A percentile compares a stretch with the other conserved stretches of the same genome.
Conservation (phyloP, 768 basidiomycete genomes). For the Russula sp. region DNA sequence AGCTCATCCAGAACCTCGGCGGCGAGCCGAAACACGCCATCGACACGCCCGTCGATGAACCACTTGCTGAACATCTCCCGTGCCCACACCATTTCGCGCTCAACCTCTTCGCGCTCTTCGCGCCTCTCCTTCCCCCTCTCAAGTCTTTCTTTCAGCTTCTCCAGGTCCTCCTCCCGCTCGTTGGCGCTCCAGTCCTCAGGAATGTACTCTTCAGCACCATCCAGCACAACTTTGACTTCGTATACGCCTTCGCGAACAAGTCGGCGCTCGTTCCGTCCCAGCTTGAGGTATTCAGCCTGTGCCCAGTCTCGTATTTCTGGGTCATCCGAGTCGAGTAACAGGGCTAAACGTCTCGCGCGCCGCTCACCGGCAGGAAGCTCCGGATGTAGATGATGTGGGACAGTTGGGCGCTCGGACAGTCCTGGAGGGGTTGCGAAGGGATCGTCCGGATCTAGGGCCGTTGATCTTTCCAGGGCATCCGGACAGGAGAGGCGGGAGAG, state of each 20-base stretch:
- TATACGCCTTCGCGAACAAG: constrained; percentile 30
- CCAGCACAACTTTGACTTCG: constrained; percentile 20
- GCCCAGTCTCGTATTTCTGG: constrained; percentile 29
- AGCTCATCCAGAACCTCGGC: constrained; percentile 25
- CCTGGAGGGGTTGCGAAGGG: constrained; percentile 13
- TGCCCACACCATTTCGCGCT: constrained; percentile 29
- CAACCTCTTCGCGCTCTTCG: constrained; percentile 26
- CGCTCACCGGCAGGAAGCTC: constrained; percentile 17
- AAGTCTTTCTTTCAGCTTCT: constrained; percentile 25
- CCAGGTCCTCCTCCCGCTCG: constrained; percentile 27
- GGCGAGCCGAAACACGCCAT: constrained; percentile 28
- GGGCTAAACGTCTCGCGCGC: constrained; percentile 27
- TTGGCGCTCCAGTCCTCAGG: constrained; percentile 22
- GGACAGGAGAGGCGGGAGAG: constrained; percentile 27
- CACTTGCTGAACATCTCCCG: constrained; percentile 28
- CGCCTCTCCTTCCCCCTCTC: constrained; percentile 21
- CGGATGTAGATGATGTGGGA: constrained; percentile 27
- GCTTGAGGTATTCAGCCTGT: constrained; percentile 30
- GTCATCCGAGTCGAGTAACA: constrained; percentile 30
- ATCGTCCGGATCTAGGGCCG: constrained; percentile 10
- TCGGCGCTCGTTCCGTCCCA: constrained; percentile 20
- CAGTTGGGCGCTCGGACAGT: constrained; percentile 7
- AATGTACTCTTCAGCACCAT: constrained; percentile 16
- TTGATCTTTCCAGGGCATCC: constrained; percentile 18
- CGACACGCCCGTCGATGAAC: constrained; percentile 27